Evolutionary conservation across 2,329 filamentous ascomycete species (phyloP).

Genomic region (Ophiostoma tasmaniense): DNA sequence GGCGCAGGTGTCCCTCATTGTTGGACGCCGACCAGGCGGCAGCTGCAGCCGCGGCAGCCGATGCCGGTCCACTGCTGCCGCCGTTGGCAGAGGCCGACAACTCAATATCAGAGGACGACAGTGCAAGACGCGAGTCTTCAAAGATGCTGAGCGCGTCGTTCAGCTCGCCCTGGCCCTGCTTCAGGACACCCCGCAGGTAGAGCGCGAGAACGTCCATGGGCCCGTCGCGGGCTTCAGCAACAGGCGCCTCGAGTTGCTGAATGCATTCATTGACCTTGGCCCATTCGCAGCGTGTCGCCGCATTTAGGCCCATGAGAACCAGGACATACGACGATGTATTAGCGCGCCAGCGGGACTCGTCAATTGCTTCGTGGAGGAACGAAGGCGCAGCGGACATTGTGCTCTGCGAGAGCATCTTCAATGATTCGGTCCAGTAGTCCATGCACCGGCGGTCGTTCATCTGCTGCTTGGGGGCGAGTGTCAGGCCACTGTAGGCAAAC

Average conservation of each 20-base stretch:
- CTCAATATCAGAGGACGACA: constrained; percentile 26
- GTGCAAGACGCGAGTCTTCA: constrained; percentile 49
- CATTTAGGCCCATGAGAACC: constrained; percentile 61
- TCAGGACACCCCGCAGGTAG: constrained; percentile 68
- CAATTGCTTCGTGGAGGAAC: constrained; percentile 47
- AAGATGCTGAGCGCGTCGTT: constrained; percentile 60
- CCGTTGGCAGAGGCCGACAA: neutral
- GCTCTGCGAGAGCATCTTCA: constrained; percentile 28
- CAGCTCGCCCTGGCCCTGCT: constrained; percentile 69
- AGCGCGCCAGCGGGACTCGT: constrained; percentile 54
- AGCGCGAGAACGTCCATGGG: constrained; percentile 47
- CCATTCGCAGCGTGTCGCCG: constrained; percentile 65
- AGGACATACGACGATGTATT: constrained; percentile 61
- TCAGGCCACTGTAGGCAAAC: constrained; percentile 47
- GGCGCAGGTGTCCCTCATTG: constrained; percentile 33
- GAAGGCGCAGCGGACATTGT: constrained; percentile 31
- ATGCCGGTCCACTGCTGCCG: neutral
- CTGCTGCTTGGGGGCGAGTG: constrained; percentile 31
- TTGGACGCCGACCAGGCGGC: constrained; percentile 26
- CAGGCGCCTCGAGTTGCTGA: constrained; percentile 41
- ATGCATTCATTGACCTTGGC: constrained; percentile 51
- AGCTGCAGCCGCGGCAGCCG: constrained; percentile 22
- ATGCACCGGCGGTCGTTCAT: constrained; percentile 31
- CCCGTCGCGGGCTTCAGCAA: constrained; percentile 33
- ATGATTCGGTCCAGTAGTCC: constrained; percentile 33